Conservation (phyloP, 306 rosid genomes). For the Pyrus pyrifolia region DNA sequence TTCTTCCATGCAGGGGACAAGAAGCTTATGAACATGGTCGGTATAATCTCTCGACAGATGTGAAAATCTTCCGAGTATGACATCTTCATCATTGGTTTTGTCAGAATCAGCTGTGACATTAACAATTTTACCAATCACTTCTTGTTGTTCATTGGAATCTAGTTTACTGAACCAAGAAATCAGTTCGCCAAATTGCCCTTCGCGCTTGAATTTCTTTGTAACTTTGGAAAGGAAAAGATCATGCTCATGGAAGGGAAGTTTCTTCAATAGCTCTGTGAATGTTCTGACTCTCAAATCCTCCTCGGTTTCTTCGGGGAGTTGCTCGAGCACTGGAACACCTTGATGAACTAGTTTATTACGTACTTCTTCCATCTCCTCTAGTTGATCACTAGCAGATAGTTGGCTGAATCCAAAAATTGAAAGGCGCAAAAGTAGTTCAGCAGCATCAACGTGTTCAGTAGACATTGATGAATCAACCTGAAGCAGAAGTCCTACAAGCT, state of each 20-base stretch:
- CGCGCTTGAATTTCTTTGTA: not conserved
- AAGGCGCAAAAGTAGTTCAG: not conserved
- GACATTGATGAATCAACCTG: not conserved
- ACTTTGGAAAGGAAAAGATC: not conserved
- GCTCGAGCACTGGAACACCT: not conserved
- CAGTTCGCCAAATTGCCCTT: not conserved
- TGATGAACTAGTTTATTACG: not conserved
- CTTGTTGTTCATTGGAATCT: not conserved
- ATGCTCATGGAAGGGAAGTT: not conserved
- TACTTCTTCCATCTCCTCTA: not conserved
- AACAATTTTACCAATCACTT: not conserved
- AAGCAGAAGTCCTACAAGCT: not conserved
- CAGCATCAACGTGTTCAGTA: not conserved
- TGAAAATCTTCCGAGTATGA: not conserved
- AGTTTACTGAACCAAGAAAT: not conserved
- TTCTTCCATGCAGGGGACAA: not conserved
- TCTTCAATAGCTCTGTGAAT: not conserved
- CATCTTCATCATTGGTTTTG: not conserved
- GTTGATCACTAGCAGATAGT: not conserved
- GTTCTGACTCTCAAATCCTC: not conserved
- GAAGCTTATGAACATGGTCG: not conserved
- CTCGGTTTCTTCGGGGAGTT: not conserved
- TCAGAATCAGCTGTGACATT: not conserved
- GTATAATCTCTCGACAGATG: not conserved
- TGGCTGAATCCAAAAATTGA: not conserved